Evolutionary conservation across 805 yeast genomes (phyloP).

Genomic region (Lipomyces starkeyi): DNA sequence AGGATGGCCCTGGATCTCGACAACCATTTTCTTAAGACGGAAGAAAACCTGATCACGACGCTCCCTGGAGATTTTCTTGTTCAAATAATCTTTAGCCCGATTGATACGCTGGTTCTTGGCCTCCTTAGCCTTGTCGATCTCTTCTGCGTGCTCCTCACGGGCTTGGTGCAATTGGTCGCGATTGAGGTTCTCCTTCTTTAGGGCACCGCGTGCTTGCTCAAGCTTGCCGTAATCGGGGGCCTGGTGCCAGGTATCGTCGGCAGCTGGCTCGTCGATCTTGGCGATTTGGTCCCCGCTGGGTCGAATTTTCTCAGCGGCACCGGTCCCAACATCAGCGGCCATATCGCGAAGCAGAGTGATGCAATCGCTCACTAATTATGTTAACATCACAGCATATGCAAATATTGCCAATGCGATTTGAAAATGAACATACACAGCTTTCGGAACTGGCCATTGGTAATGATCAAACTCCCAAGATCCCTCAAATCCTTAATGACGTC

Average conservation of each 20-base stretch:
- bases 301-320: constrained; percentile 18
- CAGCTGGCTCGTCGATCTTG: constrained; percentile 30
- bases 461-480: constrained; percentile 29
- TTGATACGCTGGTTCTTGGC: constrained; percentile 1
- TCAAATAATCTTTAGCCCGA: constrained; percentile 18
- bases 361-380: constrained; percentile 24
- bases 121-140: constrained; percentile 7
- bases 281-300: constrained; percentile 30
- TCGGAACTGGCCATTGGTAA: constrained; percentile 38
- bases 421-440: constrained; percentile 29
- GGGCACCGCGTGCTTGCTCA: neutral
- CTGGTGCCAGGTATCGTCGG: constrained; percentile 28
- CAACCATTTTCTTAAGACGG: constrained; percentile 31
- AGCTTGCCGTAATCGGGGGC: constrained; percentile 20
- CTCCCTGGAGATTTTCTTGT: constrained; percentile 30
- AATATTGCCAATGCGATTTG: neutral
- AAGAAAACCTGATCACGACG: constrained; percentile 27
- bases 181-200: constrained; percentile 5
- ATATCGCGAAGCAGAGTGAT: constrained; percentile 32
- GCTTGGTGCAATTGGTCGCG: constrained; percentile 11
- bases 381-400: neutral
- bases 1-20: constrained; percentile 35
- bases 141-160: neutral
- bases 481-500: constrained; percentile 22
- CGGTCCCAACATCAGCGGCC: constrained; percentile 22